A percentile compares a stretch with the other conserved stretches of the same genome.
phyloP scores from a whole-genome alignment of 2,329 filamentous ascomycete genomes.

The Penicillium sp. region DNA sequence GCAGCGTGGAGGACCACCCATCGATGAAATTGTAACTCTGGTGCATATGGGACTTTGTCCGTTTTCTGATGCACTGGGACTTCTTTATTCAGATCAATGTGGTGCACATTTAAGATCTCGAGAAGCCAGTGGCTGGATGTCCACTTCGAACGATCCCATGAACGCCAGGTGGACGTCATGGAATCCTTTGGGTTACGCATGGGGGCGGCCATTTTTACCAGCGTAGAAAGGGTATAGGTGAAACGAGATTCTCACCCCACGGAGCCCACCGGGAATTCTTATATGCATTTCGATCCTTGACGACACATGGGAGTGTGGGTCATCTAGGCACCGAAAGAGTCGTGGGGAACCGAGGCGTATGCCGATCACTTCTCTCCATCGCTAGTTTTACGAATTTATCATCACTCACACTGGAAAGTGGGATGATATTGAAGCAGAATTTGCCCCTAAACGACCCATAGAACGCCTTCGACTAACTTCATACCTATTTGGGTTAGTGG shows the following conservation, averaged over 20 bases:
- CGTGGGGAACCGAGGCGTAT: neutral
- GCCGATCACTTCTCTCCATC: neutral
- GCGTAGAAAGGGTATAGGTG: neutral
- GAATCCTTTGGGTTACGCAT: constrained; percentile 32
- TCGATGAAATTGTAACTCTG: constrained; percentile 34
- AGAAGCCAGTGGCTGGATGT: constrained; percentile 33
- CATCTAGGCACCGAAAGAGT: neutral
- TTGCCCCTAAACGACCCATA: neutral
- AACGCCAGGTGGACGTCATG: constrained; percentile 45
- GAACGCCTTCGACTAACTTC: neutral
- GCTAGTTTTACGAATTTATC: neutral
- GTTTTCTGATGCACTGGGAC: constrained; percentile 42
- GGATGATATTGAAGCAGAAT: neutral
- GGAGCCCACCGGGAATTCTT: neutral
- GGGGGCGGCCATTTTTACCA: constrained; percentile 2
- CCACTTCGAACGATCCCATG: constrained; percentile 31
- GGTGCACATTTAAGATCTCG: constrained; percentile 32
- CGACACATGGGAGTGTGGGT: neutral
- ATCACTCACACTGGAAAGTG: neutral
- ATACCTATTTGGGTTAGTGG: neutral
- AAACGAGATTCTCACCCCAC: neutral
- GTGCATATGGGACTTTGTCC: constrained; percentile 43
- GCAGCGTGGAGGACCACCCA: constrained; percentile 44
- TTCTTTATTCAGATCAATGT: constrained; percentile 26
- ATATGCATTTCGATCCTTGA: neutral